phyloP scores from a whole-genome alignment of 225 moss, liverwort and hornwort species.

The Sphagnum contortum region DNA sequence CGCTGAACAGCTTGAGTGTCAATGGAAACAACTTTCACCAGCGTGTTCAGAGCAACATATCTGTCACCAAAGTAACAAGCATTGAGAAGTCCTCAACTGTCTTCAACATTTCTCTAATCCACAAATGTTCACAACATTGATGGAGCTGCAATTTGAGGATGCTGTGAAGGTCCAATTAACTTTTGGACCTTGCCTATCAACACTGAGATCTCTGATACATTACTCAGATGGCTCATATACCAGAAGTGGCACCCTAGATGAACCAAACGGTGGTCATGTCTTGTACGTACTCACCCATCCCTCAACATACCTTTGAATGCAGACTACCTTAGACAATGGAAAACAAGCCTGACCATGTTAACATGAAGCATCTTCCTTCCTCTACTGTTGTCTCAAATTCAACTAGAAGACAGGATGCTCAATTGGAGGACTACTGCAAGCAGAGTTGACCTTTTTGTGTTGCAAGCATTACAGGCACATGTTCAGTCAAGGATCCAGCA shows the following conservation, averaged over 20 bases:
- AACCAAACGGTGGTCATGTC: too few relatives aligned
- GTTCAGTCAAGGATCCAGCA: not conserved
- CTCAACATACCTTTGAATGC: too few relatives aligned
- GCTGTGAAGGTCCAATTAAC: not conserved
- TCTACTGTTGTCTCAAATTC: too few relatives aligned
- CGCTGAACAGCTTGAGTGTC: slow-evolving; percentile 66
- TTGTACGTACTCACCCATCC: too few relatives aligned
- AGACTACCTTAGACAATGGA: too few relatives aligned
- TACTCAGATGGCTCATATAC: too few relatives aligned
- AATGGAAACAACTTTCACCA: slow-evolving; percentile 52
- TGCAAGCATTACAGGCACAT: not conserved
- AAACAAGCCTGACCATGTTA: too few relatives aligned
- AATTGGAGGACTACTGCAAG: not conserved
- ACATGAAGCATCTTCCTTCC: too few relatives aligned
- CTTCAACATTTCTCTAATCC: not conserved
- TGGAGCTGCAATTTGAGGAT: not conserved
- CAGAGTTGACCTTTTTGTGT: not conserved
- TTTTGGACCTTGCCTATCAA: not conserved
- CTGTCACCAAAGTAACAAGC: slow-evolving; percentile 10
- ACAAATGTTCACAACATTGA: not conserved
- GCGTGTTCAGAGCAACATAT: slow-evolving; percentile 60
- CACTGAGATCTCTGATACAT: too few relatives aligned
- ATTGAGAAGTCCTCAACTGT: not conserved
- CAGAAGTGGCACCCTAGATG: too few relatives aligned
- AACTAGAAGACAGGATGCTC: too few relatives aligned